Base-by-base conservation (phyloP, 768 basidiomycete species). In the Rubroboletus pulcherrimus region DNA sequence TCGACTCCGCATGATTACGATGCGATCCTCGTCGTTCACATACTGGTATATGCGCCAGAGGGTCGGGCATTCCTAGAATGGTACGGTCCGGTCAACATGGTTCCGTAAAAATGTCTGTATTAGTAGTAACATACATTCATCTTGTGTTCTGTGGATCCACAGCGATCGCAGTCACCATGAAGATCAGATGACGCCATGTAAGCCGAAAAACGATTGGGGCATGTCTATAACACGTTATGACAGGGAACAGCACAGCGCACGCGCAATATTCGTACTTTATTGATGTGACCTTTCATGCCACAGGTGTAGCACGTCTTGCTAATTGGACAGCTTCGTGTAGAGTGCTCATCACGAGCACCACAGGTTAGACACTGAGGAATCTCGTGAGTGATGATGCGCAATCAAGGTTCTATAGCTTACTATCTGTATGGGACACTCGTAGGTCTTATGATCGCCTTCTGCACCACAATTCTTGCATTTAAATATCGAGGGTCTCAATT, bases 261-360 rank as follows among this genome's bases (percentile, higher is more conserved):
- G 40, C 26, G 12, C 0, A 26, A 10, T 29, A 17, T 24, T 34
- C 51, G 47, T 60, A 89, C 90, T 54, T 74, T 77, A 59, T 80
- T 88, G 52, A 91, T 81, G 64, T 91, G 90, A 2, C 91, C 91
- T 66, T 87, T 89, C 87, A 90, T 89, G 15, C 87, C 87, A 62
- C 91, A 93, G 4, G 76, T 79, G 63, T 83, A 92, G 64, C 91
- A 93, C 0, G 80, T 84, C 70, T 91, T 91, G 71, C 83, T 85
- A 57, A 90, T 86, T 3, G 90, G 89, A 71, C 90, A 93, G 49
- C 83, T 82, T 39, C 85, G 77, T 17, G 91, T 91, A 4, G 78
- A 75, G 69, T 93, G 91, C 57, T 92, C 90, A 63, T 92, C 81
- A 48, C 86, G 82, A 31, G 79, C 87, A 54, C 91, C 91, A 65